These are phyloP conservation scores for Dimocarpus longan DNA, from an alignment of 345 rosid species.

Conservation along the genomic window DNA sequence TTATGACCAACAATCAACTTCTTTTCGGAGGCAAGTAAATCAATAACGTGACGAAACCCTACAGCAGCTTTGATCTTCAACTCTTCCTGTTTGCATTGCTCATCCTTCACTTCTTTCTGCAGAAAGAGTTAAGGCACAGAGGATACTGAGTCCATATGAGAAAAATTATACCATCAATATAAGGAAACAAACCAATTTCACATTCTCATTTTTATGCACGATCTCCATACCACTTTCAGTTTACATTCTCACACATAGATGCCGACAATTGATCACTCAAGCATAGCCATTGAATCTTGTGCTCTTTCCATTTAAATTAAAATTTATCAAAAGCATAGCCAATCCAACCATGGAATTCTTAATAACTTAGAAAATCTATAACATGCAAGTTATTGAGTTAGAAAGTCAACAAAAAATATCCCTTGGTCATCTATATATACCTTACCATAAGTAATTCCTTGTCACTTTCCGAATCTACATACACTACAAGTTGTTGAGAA, in stretches of 20 bases:
- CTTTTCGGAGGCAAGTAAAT: slow-evolving; percentile 74
- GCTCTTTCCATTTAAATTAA: background rate
- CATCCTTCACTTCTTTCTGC: slow-evolving; percentile 78
- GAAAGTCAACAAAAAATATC: slow-evolving; percentile 8
- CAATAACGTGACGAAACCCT: slow-evolving; percentile 93
- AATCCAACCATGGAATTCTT: background rate
- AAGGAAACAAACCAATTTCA: background rate
- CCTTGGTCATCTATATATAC: slow-evolving; percentile 1
- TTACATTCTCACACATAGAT: slow-evolving; percentile 7
- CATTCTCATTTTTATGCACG: background rate
- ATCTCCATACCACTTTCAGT: slow-evolving; percentile 1
- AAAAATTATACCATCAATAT: background rate
- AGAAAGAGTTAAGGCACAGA: slow-evolving; percentile 2
- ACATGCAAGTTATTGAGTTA: background rate
- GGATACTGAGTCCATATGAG: background rate
- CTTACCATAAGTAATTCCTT: slow-evolving; percentile 71
- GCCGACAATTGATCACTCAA: background rate
- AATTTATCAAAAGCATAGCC: background rate
- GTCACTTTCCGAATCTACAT: slow-evolving; percentile 64
- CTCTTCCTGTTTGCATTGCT: slow-evolving; percentile 49
- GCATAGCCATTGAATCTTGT: background rate
- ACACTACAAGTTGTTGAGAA: slow-evolving; percentile 58
- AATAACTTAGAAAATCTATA: background rate
- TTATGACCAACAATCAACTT: slow-evolving; percentile 95
- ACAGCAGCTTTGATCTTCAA: slow-evolving; percentile 61